Percentiles rank a stretch among this genome's conserved stretches.
These are phyloP conservation scores for Wakefieldia striispora DNA, from an alignment of 768 basidiomycete species.

Conservation along the genomic window DNA sequence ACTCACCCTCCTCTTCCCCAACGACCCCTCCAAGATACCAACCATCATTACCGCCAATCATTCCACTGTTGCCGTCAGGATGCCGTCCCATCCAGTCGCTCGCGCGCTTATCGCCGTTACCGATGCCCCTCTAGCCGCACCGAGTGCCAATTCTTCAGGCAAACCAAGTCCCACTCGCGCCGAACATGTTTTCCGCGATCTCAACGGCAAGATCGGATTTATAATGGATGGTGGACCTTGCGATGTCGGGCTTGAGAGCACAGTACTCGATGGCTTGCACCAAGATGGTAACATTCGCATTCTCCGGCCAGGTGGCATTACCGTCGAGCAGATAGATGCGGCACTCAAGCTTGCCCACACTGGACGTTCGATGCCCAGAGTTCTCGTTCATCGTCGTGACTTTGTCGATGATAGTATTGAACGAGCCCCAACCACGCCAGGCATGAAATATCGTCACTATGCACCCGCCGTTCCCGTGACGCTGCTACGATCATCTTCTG, in stretches of 20 bases:
- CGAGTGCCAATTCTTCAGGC: constrained; percentile 92
- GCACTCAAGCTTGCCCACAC: constrained; percentile 46
- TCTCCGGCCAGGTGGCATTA: constrained; percentile 88
- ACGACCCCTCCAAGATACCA: constrained; percentile 59
- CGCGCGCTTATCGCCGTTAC: constrained; percentile 79
- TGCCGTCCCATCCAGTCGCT: constrained; percentile 94
- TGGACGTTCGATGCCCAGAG: constrained; percentile 44
- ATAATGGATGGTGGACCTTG: constrained; percentile 94
- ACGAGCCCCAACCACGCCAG: constrained; percentile 87
- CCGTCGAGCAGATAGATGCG: constrained; percentile 80
- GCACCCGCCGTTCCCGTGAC: constrained; percentile 86
- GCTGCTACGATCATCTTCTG: constrained; percentile 57
- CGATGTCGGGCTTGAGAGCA: constrained; percentile 90
- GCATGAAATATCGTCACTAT: constrained; percentile 99
- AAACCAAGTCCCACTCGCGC: constrained; percentile 92
- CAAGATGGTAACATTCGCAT: constrained; percentile 75
- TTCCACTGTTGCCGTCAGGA: constrained; percentile 82
- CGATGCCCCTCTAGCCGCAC: constrained; percentile 82
- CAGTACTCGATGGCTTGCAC: constrained; percentile 87
- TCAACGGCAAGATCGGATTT: constrained; percentile 67
- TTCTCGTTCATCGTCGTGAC: constrained; percentile 80
- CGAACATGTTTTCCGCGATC: constrained; percentile 78
- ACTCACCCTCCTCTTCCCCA: constrained; percentile 87
- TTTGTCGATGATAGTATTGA: constrained; percentile 70
- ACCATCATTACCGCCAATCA: constrained; percentile 77